A percentile compares a stretch with the other conserved stretches of the same genome.
These are phyloP conservation scores for Teunomyces pallodes DNA, from an alignment of 805 yeast genomes.

Conservation along the genomic window DNA sequence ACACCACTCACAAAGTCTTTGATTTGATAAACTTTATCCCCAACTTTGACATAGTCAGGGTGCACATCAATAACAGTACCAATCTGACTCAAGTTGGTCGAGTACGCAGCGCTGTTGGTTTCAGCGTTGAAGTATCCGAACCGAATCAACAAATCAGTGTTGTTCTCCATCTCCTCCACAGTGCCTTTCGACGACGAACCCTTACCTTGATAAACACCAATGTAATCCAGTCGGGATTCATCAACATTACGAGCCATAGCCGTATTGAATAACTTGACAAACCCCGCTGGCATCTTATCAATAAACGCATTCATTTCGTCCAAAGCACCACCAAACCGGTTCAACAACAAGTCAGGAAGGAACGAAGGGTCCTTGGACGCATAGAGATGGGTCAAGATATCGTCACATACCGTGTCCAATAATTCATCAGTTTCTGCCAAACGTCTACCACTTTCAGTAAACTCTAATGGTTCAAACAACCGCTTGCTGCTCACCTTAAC, in stretches of 20 bases:
- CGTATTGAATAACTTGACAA: slow-evolving; percentile 52
- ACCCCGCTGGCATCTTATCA: slow-evolving; percentile 10
- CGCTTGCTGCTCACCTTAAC: slow-evolving; percentile 19
- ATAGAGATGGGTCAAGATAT: slow-evolving; percentile 52
- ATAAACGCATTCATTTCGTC: slow-evolving; percentile 44
- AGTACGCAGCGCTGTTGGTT: slow-evolving; percentile 27
- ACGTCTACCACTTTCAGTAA: not conserved
- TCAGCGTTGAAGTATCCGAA: slow-evolving; percentile 58
- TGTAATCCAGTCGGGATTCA: slow-evolving; percentile 61
- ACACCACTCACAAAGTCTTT: slow-evolving; percentile 20
- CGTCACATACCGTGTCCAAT: slow-evolving; percentile 20
- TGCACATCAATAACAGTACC: slow-evolving; percentile 33
- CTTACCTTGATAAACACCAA: slow-evolving; percentile 73
- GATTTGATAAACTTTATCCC: slow-evolving; percentile 22
- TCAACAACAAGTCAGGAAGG: slow-evolving; percentile 67
- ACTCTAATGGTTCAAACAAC: slow-evolving; percentile 13
- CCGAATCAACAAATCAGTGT: slow-evolving; percentile 66
- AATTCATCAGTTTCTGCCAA: slow-evolving; percentile 2
- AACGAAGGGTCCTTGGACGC: slow-evolving; percentile 58
- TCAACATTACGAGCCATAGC: slow-evolving; percentile 72
- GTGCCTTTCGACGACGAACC: slow-evolving; percentile 31
- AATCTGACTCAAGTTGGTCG: slow-evolving; percentile 19
- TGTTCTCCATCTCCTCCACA: slow-evolving; percentile 27
- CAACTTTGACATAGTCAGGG: slow-evolving; percentile 41
- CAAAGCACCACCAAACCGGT: slow-evolving; percentile 54